Percentiles rank a stretch among this genome's conserved stretches.
Conservation (phyloP, 164 flowering plant species). For the Cinnamomum micranthum region DNA sequence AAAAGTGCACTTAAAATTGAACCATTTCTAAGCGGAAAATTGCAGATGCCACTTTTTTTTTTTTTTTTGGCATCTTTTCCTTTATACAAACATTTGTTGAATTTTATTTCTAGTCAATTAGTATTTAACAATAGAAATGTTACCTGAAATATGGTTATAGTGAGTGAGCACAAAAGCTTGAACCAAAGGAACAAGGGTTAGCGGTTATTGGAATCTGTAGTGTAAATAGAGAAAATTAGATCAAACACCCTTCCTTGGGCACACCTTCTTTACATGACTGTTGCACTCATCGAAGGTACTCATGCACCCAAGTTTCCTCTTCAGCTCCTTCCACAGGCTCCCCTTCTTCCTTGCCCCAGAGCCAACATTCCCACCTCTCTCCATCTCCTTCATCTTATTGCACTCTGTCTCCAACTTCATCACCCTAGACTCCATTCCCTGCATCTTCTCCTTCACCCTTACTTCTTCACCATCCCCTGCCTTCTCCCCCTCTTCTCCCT, state of each 20-base stretch:
- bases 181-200: not conserved
- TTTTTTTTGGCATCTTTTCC: too few species aligned
- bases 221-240: not conserved
- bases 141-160: too few species aligned
- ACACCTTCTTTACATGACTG: constrained; percentile 47
- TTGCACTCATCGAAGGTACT: constrained; percentile 30
- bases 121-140: not conserved
- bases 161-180: not conserved
- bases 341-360: constrained; percentile 46
- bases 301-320: constrained; percentile 72
- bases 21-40: too few species aligned
- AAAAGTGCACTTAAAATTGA: too few species aligned
- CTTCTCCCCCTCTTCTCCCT: constrained; percentile 15
- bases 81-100: not conserved
- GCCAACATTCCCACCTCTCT: not conserved
- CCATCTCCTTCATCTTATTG: constrained; percentile 25
- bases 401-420: constrained; percentile 1
- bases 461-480: constrained; percentile 15
- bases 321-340: constrained; percentile 65
- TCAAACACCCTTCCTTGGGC: constrained; percentile 20
- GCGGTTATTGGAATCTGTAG: not conserved
- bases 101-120: not conserved
- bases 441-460: constrained; percentile 32
- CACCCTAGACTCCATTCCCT: constrained; percentile 8
- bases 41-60: too few species aligned